phyloP scores from a whole-genome alignment of 306 rosid genomes.

The Gillenia trifoliata region DNA sequence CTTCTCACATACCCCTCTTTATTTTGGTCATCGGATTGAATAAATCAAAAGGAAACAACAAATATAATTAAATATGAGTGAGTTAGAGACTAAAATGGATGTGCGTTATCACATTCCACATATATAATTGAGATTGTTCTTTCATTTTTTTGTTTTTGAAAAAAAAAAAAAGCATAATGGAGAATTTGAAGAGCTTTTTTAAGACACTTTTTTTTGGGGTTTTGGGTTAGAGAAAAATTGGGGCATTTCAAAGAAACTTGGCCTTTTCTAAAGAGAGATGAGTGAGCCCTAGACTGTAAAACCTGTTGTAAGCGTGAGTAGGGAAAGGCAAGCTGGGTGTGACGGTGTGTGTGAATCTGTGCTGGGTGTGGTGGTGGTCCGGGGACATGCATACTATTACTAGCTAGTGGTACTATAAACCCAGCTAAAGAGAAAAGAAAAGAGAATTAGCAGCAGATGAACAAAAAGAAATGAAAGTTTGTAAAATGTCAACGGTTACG shows the following conservation, averaged over 20 bases:
- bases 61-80: too few species aligned
- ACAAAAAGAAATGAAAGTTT: slow-evolving; percentile 2
- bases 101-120: neutral
- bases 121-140: neutral
- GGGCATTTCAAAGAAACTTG: slow-evolving; percentile 1
- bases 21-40: neutral
- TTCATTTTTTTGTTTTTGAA: too few species aligned
- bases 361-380: slow-evolving; percentile 88
- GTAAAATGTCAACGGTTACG: slow-evolving; percentile 72
- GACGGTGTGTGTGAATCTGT: slow-evolving; percentile 44
- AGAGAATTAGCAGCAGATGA: slow-evolving; percentile 20
- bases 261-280: slow-evolving; percentile 2
- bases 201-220: slow-evolving; percentile 31
- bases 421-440: slow-evolving; percentile 40
- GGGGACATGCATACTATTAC: slow-evolving; percentile 14
- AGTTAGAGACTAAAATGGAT: too few species aligned
- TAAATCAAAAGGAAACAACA: neutral
- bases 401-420: slow-evolving; percentile 37
- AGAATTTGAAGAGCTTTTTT: neutral
- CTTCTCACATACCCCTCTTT: too few species aligned
- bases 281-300: slow-evolving; percentile 26
- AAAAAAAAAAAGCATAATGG: neutral
- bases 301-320: slow-evolving; percentile 43
- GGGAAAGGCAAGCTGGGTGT: slow-evolving; percentile 41
- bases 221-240: neutral